A percentile compares a stretch with the other conserved stretches of the same genome.
Conservation (phyloP, 208 protist species). For the Trypanosoma theileri region DNA sequence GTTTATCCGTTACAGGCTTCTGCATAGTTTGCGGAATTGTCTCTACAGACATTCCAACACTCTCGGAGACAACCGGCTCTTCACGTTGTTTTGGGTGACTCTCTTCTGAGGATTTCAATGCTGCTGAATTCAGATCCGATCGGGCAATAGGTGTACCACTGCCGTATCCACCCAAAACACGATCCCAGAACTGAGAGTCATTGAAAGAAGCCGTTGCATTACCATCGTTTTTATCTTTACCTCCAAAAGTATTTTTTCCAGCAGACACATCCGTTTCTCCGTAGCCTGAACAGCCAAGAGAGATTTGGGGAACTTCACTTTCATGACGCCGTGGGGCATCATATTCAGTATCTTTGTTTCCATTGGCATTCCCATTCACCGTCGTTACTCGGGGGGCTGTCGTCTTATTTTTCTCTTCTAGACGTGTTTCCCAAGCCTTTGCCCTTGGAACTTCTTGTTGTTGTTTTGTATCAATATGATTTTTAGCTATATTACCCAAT, state of each 20-base stretch:
- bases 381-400: no score
- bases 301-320: no score
- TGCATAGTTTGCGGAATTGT: background rate
- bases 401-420: no score
- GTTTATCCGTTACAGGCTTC: background rate
- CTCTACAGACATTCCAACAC: background rate
- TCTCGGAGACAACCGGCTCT: background rate
- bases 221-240: background rate
- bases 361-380: no score
- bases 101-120: background rate
- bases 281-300: no score
- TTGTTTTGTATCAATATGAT: no score
- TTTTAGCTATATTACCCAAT: no score
- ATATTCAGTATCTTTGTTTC: no score
- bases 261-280: background rate
- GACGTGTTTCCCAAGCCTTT: no score
- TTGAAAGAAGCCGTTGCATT: background rate
- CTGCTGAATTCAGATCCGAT: no score
- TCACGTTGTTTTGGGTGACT: background rate
- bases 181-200: background rate
- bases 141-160: no score
- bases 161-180: background rate
- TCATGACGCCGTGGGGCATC: background rate
- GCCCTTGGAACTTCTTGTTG: no score
- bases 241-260: background rate